Percentiles rank a stretch among this genome's conserved stretches.
Conservation (phyloP, 306 rosid genomes). For the Quercus dentata region DNA sequence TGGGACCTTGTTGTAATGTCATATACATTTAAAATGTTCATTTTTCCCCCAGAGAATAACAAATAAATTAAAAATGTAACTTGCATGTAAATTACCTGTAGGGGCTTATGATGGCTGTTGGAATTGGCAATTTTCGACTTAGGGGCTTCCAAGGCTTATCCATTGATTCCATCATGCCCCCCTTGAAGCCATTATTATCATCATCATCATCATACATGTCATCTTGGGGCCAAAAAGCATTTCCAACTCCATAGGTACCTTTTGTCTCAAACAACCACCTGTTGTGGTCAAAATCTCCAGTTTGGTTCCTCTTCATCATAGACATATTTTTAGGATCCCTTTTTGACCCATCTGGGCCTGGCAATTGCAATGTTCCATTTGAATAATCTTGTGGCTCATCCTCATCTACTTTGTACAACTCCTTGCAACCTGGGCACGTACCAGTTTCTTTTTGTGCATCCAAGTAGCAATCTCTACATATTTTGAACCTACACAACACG, state of each 20-base stretch:
- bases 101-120: slow-evolving; percentile 66
- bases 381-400: slow-evolving; percentile 44
- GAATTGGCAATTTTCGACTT: slow-evolving; percentile 50
- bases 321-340: slow-evolving; percentile 62
- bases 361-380: slow-evolving; percentile 45
- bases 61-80: background rate
- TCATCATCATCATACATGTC: slow-evolving; percentile 40
- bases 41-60: too few relatives aligned
- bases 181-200: slow-evolving; percentile 32
- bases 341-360: slow-evolving; percentile 55
- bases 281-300: slow-evolving; percentile 88
- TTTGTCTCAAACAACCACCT: slow-evolving; percentile 83
- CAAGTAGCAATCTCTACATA: slow-evolving; percentile 80
- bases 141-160: slow-evolving; percentile 85
- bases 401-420: slow-evolving; percentile 56
- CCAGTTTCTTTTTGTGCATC: slow-evolving; percentile 74
- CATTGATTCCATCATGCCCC: slow-evolving; percentile 42
- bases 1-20: too few relatives aligned
- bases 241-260: slow-evolving; percentile 90
- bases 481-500: slow-evolving; percentile 58
- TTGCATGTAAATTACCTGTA: slow-evolving; percentile 47
- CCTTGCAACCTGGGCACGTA: slow-evolving; percentile 87
- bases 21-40: too few relatives aligned
- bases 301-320: slow-evolving; percentile 76
- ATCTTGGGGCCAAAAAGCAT: slow-evolving; percentile 67